Conservation (phyloP, 371 early-diverging fungal species). For the Rhizomucor pusillus region DNA sequence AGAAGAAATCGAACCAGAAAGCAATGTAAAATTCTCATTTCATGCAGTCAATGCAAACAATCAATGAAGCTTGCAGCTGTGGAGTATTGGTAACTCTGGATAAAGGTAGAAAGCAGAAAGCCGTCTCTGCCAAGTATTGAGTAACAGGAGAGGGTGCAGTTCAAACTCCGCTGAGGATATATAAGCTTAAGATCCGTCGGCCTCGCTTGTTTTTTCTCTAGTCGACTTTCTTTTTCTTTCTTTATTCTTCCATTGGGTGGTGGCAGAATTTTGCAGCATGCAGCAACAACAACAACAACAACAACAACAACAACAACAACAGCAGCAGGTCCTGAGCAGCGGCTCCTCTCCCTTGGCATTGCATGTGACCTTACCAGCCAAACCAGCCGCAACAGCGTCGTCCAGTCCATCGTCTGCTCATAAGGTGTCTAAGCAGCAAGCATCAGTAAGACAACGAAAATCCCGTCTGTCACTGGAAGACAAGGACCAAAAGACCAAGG, state of each 20-base stretch:
- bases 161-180: too few relatives aligned
- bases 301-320: slow-evolving; percentile 12
- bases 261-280: slow-evolving; percentile 19
- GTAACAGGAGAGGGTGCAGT: too few relatives aligned
- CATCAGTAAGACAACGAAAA: slow-evolving; percentile 23
- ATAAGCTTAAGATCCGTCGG: too few relatives aligned
- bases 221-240: slow-evolving; percentile 20
- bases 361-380: slow-evolving; percentile 6
- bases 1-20: too few relatives aligned
- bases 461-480: slow-evolving; percentile 36
- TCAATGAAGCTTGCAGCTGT: too few relatives aligned
- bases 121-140: too few relatives aligned
- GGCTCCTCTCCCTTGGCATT: not conserved
- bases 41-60: too few relatives aligned
- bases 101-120: too few relatives aligned
- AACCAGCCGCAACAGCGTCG: not conserved
- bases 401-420: slow-evolving; percentile 11
- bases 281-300: slow-evolving; percentile 15
- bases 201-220: slow-evolving; percentile 7
- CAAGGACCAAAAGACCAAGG: slow-evolving; percentile 51
- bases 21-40: too few relatives aligned
- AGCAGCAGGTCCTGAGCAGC: slow-evolving; percentile 6
- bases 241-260: slow-evolving; percentile 48
- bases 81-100: too few relatives aligned
- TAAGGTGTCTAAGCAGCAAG: slow-evolving; percentile 1